Evolutionary conservation across 768 basidiomycete genomes (phyloP).

Genomic region (Lentinus tigrinus): DNA sequence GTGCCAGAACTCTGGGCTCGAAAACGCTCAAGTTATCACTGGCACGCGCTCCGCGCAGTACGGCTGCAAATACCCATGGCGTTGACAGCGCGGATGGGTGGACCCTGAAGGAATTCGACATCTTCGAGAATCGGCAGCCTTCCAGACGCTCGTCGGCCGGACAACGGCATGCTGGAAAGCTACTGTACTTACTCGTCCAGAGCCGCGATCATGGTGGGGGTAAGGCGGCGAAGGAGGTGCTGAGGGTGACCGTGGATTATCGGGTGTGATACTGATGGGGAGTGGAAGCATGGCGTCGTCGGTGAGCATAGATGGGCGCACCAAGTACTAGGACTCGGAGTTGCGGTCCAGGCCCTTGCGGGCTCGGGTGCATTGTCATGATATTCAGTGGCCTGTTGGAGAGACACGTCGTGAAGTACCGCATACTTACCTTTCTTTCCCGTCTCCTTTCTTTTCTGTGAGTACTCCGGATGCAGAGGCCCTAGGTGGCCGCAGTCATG

Average conservation of each 20-base stretch:
- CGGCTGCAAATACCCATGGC: conserved; percentile 33
- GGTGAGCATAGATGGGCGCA: too few relatives aligned
- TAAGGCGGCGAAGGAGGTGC: conserved; percentile 22
- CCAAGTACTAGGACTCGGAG: too few relatives aligned
- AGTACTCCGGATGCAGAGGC: too few relatives aligned
- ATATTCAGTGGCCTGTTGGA: too few relatives aligned
- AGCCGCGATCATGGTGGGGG: conserved; percentile 29
- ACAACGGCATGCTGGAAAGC: conserved; percentile 28
- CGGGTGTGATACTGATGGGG: conserved; percentile 25
- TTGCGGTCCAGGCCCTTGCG: too few relatives aligned
- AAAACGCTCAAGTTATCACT: conserved; percentile 30
- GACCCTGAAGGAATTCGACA: conserved; percentile 30
- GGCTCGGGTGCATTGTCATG: too few relatives aligned
- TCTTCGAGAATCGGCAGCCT: too few relatives aligned
- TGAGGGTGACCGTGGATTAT: conserved; percentile 23
- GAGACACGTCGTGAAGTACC: too few relatives aligned
- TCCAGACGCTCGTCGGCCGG: conserved; percentile 19
- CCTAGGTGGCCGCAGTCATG: too few relatives aligned
- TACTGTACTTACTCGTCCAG: conserved; percentile 32
- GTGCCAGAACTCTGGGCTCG: conserved; percentile 30
- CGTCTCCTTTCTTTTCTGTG: too few relatives aligned
- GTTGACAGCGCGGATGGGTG: conserved; percentile 21
- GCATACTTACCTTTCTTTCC: too few relatives aligned
- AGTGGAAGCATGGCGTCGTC: conserved; percentile 2
- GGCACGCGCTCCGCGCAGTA: conserved; percentile 30